Evolutionary conservation across 108 stramenopile genomes (phyloP).

Genomic region (Chaetoceros tenuissimus): DNA sequence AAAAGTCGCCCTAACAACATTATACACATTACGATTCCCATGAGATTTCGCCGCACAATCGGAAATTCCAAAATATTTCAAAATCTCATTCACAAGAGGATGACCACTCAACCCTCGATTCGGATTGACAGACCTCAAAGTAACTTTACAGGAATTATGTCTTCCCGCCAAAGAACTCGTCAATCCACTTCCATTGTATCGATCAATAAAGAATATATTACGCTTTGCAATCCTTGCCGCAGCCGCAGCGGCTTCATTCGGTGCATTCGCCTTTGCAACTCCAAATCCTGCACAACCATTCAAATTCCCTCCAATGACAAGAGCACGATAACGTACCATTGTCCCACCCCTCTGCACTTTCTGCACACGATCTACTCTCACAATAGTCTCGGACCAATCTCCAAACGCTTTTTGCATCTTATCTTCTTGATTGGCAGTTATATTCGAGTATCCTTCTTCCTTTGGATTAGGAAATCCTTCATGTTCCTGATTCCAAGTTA

Average conservation of each 20-base stretch:
- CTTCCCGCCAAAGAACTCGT: slow-evolving; percentile 74
- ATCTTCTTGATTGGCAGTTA: slow-evolving; percentile 26
- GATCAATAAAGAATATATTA: slow-evolving; percentile 89
- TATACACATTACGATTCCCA: slow-evolving; percentile 78
- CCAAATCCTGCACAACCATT: slow-evolving; percentile 96
- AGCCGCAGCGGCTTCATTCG: slow-evolving; percentile 69
- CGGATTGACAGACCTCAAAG: slow-evolving; percentile 48
- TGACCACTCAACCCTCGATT: slow-evolving; percentile 67
- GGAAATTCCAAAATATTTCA: slow-evolving; percentile 78
- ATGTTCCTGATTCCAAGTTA: slow-evolving; percentile 3
- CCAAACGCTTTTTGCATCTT: slow-evolving; percentile 44
- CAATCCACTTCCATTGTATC: slow-evolving; percentile 59
- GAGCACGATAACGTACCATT: slow-evolving; percentile 80
- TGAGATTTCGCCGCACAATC: slow-evolving; percentile 73
- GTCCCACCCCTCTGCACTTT: slow-evolving; percentile 91
- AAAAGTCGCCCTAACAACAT: slow-evolving; percentile 85
- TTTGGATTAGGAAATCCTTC: slow-evolving; percentile 4
- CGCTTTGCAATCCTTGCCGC: slow-evolving; percentile 68
- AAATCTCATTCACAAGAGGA: slow-evolving; percentile 59
- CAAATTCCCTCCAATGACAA: slow-evolving; percentile 89
- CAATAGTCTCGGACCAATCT: slow-evolving; percentile 57
- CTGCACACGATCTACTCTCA: slow-evolving; percentile 75
- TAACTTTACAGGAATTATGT: slow-evolving; percentile 86
- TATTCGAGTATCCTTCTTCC: slow-evolving; percentile 17
- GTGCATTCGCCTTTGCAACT: slow-evolving; percentile 83